These are phyloP conservation scores for Juncus inflexus DNA, from an alignment of 176 grass and related monocot genomes.

Conservation along the genomic window DNA sequence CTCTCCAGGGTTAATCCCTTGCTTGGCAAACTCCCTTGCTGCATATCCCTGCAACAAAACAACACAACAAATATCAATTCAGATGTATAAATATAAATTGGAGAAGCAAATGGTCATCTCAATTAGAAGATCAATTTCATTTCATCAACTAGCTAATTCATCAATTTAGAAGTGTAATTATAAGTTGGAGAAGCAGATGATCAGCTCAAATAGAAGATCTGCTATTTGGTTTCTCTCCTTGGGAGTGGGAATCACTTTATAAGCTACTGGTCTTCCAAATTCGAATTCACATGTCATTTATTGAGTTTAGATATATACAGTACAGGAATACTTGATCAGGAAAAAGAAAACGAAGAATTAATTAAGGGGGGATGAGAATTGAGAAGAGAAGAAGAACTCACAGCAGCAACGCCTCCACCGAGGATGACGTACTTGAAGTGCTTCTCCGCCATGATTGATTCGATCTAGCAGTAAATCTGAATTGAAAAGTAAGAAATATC, in stretches of 20 bases:
- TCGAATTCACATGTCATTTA: neutral
- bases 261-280: neutral
- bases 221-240: too few relatives aligned
- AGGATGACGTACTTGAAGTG: constrained; percentile 94
- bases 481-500: constrained; percentile 4
- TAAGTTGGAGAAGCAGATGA: neutral
- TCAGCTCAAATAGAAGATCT: neutral
- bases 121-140: neutral
- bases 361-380: neutral
- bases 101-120: neutral
- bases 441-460: constrained; percentile 56
- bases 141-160: neutral
- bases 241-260: neutral
- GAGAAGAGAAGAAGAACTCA: constrained; percentile 14
- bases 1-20: constrained; percentile 68
- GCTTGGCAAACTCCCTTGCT: constrained; percentile 75
- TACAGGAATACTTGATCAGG: neutral
- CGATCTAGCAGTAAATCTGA: constrained; percentile 4
- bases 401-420: constrained; percentile 77
- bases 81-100: neutral
- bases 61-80: neutral
- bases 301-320: neutral
- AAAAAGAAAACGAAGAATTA: neutral
- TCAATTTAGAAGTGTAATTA: constrained; percentile 5
- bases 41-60: constrained; percentile 67